phyloP scores from a whole-genome alignment of 768 basidiomycete species.

The Thelephora ganbajun region DNA sequence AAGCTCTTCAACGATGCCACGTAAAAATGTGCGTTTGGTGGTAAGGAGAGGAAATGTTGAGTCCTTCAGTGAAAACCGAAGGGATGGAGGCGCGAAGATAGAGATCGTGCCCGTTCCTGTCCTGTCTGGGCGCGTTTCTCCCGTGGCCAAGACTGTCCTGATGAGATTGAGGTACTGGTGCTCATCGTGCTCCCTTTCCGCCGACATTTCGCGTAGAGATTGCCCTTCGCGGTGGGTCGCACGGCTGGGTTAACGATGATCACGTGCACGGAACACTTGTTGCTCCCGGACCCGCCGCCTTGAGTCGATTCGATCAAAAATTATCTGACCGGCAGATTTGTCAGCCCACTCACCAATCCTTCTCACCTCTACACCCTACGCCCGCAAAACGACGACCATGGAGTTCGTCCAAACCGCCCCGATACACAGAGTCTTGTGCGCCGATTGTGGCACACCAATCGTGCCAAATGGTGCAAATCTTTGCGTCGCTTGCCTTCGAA shows the following conservation, averaged over 20 bases:
- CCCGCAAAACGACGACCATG: conserved; percentile 27
- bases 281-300: no score
- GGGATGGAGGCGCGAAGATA: conserved; percentile 78
- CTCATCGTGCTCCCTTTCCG: conserved; percentile 50
- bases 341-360: no score
- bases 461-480: conserved; percentile 88
- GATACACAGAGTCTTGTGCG: conserved; percentile 74
- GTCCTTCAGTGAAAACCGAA: conserved; percentile 79
- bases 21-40: conserved; percentile 87
- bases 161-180: conserved; percentile 83
- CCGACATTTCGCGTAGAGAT: no score
- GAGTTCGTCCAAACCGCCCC: conserved; percentile 67
- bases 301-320: no score
- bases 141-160: conserved; percentile 54
- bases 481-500: conserved; percentile 78
- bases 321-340: no score
- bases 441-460: conserved; percentile 86
- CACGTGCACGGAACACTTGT: no score
- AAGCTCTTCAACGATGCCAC: conserved; percentile 86
- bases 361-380: background rate
- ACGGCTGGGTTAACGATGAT: no score
- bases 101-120: conserved; percentile 92
- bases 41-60: conserved; percentile 78
- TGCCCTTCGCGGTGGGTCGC: no score
- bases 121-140: conserved; percentile 74